Evolutionary conservation across 768 basidiomycete genomes (phyloP).

Genomic region (Tricholoma matsutake): DNA sequence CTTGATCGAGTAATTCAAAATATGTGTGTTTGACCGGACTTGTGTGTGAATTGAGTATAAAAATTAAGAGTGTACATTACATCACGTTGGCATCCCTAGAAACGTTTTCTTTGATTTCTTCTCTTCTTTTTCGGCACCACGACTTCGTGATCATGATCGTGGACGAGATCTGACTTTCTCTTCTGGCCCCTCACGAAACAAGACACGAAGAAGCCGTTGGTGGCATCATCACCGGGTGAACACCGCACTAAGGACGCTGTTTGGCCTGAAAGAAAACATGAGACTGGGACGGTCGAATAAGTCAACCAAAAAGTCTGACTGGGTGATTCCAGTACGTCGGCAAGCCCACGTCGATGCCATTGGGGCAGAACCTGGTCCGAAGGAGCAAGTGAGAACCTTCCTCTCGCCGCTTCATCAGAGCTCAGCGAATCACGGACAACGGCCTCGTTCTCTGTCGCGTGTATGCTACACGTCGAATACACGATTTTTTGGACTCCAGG

Average conservation of each 20-base stretch:
- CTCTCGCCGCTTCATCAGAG: conserved; percentile 61
- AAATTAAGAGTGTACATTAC: background rate
- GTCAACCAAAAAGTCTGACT: conserved; percentile 33
- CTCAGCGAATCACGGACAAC: conserved; percentile 76
- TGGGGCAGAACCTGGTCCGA: conserved; percentile 64
- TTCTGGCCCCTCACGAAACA: conserved; percentile 58
- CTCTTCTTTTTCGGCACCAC: conserved; percentile 15
- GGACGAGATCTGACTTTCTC: conserved; percentile 23
- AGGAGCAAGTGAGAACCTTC: conserved; percentile 68
- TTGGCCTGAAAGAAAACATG: conserved; percentile 34
- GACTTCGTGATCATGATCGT: conserved; percentile 14
- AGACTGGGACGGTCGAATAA: conserved; percentile 1
- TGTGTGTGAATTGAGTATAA: background rate
- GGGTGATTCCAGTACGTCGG: conserved; percentile 56
- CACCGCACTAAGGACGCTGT: conserved; percentile 69
- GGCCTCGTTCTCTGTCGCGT: conserved; percentile 89
- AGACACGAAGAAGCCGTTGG: conserved; percentile 98
- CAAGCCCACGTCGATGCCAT: conserved; percentile 81
- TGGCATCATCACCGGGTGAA: conserved; percentile 77
- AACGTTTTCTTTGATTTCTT: conserved; percentile 17
- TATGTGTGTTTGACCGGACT: background rate
- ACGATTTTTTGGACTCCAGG: conserved; percentile 77
- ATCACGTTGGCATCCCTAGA: background rate
- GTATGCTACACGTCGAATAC: conserved; percentile 97
- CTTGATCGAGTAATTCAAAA: background rate